Evolutionary conservation across 768 basidiomycete genomes (phyloP), one percentile per base, ranked within the genome.

Genomic region (Agaricus sinodeliciosus): DNA sequence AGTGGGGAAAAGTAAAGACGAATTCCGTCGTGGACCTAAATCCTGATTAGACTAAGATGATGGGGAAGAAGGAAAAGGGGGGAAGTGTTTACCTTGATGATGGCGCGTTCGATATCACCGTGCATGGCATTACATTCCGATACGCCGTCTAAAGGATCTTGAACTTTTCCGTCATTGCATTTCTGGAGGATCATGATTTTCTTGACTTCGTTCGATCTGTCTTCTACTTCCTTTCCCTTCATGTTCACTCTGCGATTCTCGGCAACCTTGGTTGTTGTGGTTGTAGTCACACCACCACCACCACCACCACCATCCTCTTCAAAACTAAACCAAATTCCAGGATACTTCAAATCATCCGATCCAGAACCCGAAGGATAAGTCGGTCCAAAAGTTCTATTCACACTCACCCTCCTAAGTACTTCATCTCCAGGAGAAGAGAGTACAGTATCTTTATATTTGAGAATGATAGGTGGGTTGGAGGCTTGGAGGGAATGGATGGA

Each of bases 301-400:
- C 25, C 84, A 1, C 69, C 67, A 46, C 42, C 16, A 18, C 31
- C 43, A 59, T 91, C 90, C 48, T 90, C 89, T 40, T 88, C 86
- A 57, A 92, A 92, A 58, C 82, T 81, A 63, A 93, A 93, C 78
- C 83, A 85, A 31, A 92, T 73, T 0, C 90, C 90, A 2, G 90
- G 90, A 67, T 91, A 93, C 40, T 78, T 79, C 58, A 91, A 67
- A 58, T 86, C 84, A 53, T 90, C 85, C 15, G 42, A 43, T 3
- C 52, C 52, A 16, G 74, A 43, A 9, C 52, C 45, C 18, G 74
- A 74, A 9, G 85, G 80, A 65, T 91, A 92, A 0, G 90, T 92
- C 1, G 90, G 90, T 2, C 90, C 90, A 66, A 93, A 91, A 13
- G 78, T 80, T 37, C 81, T 77, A 54, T 78, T 84, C 3, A 92